Conservation (phyloP, 306 rosid genomes). For the Alnus glutinosa region DNA sequence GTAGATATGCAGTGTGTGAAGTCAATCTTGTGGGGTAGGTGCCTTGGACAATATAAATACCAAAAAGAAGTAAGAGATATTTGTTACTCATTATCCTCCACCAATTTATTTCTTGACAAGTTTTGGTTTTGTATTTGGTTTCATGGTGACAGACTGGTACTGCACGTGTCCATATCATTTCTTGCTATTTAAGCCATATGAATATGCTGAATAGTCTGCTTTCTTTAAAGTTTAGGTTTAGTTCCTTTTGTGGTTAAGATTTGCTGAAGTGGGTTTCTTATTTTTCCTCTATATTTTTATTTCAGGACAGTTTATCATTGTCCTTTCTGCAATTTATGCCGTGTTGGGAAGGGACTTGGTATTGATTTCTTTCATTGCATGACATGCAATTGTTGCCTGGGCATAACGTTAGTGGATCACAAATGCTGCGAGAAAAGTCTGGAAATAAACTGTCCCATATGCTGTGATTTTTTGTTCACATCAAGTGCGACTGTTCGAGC, state of each 20-base stretch:
- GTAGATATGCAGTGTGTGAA: neutral
- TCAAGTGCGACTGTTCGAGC: constrained; percentile 69
- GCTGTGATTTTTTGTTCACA: constrained; percentile 74
- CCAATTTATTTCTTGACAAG: neutral
- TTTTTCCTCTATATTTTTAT: neutral
- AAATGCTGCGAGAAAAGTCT: constrained; percentile 67
- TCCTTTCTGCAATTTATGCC: constrained; percentile 78
- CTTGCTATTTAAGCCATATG: neutral
- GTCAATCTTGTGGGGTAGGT: neutral
- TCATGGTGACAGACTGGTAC: neutral
- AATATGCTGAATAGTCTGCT: neutral
- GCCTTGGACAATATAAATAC: constrained; percentile 8
- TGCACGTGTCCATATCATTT: neutral
- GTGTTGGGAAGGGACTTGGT: constrained; percentile 74
- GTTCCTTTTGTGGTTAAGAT: neutral
- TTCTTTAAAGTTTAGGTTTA: neutral
- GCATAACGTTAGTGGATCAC: constrained; percentile 60
- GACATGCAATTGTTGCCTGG: constrained; percentile 77
- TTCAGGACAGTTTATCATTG: constrained; percentile 71
- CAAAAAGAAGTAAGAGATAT: neutral
- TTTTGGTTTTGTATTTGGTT: neutral
- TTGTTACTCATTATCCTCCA: neutral
- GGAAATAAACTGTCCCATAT: constrained; percentile 75
- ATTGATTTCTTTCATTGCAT: constrained; percentile 71
- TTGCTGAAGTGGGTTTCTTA: neutral